Conservation (phyloP, 225 moss, liverwort and hornwort genomes). For the Sphagnum contortum region DNA sequence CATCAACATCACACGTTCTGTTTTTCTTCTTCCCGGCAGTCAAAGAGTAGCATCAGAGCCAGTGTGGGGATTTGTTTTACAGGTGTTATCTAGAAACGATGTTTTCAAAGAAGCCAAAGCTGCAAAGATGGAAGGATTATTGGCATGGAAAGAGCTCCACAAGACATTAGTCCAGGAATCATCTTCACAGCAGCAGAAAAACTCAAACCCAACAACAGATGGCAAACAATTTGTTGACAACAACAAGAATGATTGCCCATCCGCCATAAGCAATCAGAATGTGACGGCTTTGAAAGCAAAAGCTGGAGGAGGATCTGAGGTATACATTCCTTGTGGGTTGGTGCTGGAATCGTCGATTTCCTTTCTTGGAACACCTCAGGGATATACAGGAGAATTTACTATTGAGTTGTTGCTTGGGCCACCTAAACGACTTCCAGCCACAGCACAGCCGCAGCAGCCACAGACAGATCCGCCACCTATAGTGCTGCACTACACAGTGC, state of each 20-base stretch:
- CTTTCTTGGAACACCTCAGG: constrained; percentile 21
- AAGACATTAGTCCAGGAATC: too few species aligned
- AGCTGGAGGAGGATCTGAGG: not conserved
- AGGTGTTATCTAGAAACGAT: constrained; percentile 4
- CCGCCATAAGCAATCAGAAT: constrained; percentile 19
- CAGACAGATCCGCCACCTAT: constrained; percentile 15
- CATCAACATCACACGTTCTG: too few species aligned
- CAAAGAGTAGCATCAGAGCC: too few species aligned
- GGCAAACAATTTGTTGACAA: constrained; percentile 11
- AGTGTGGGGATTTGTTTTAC: too few species aligned
- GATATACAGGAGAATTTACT: constrained; percentile 15
- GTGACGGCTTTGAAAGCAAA: not conserved
- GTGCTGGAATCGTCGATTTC: constrained; percentile 35
- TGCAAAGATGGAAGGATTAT: constrained; percentile 29
- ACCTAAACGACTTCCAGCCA: constrained; percentile 5
- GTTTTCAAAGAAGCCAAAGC: constrained; percentile 16
- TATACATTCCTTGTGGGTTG: constrained; percentile 35
- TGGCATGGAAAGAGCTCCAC: constrained; percentile 23
- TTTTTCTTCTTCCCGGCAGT: too few species aligned
- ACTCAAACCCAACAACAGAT: too few species aligned
- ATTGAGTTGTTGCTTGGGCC: constrained; percentile 25
- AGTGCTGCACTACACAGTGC: constrained; percentile 37
- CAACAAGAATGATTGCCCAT: constrained; percentile 20
- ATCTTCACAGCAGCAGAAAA: too few species aligned
- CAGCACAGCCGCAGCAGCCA: too few species aligned